Evolutionary conservation across 768 basidiomycete species (phyloP), one percentile per base, ranked within the genome.

Genomic region (Tricholoma sp.): DNA sequence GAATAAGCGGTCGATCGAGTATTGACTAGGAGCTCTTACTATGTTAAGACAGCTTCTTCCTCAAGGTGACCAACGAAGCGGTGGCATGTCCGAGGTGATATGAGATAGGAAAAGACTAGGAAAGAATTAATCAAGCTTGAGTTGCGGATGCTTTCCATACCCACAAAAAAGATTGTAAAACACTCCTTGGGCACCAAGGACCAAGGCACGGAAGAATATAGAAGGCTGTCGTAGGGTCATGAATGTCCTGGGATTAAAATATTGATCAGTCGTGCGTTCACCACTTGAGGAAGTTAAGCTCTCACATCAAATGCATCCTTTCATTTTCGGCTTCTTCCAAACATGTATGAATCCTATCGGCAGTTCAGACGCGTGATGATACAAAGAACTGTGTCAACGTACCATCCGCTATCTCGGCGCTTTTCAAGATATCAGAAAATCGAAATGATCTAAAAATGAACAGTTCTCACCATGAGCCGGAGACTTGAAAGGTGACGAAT

Each of bases 241-340:
- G 75, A 98, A 99, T 1, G 95, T 97, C 85, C 91, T 90, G 56
- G 55, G 41, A 53, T 63, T 19, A 50, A 52, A 47, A 11, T 22
- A 12, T 24, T 59, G 56, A 52, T 54, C n/a, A 64, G 64, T 56
- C 59, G 18, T 34, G 27, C 22, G 16, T 31, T 47, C 49, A 32
- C 37, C 39, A 37, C 27, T 14, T 53, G 54, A 37, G 24, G 18
- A 18, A 59, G 19, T 29, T 16, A 29, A 19, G 19, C 22, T 24
- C 45, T 65, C 58, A 91, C 89, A 95, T 89, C 53, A 95, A 78
- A 70, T 96, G 94, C 91, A 97, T 96, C 34, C 96, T 79, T 74
- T 99, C 96, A 68, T 98, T 98, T 68, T 98, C 94, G 11, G 94
- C 94, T 74, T 97, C 96, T 68, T 94, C 89, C 16, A 97, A 75